phyloP scores from a whole-genome alignment of 768 basidiomycete genomes.

The Lepiota brunneoincarnata region DNA sequence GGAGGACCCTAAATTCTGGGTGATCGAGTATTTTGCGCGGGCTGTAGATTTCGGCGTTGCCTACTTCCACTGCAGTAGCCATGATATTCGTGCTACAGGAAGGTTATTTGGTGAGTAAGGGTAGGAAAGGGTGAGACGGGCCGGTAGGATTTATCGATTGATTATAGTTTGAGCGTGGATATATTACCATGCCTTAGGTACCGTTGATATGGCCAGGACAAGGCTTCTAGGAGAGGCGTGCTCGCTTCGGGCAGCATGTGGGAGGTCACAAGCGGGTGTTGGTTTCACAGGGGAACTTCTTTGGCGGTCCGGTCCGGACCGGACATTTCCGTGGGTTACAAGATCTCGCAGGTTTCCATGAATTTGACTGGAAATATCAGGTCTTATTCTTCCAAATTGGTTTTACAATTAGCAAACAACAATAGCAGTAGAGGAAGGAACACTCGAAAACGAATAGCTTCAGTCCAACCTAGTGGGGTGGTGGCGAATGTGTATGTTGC shows the following conservation, averaged over 20 bases:
- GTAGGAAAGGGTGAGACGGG: background rate
- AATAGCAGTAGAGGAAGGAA: background rate
- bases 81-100: conserved; percentile 16
- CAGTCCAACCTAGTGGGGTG: background rate
- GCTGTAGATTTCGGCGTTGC: conserved; percentile 47
- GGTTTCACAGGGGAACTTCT: no score
- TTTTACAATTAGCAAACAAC: conserved; percentile 10
- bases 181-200: conserved; percentile 4
- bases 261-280: no score
- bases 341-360: background rate
- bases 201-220: background rate
- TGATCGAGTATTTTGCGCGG: conserved; percentile 56
- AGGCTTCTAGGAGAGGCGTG: no score
- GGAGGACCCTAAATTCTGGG: conserved; percentile 52
- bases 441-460: background rate
- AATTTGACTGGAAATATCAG: background rate
- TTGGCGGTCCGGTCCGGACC: no score
- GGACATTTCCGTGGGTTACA: no score
- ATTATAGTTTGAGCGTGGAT: background rate
- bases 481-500: background rate
- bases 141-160: background rate
- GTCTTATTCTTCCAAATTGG: conserved; percentile 6
- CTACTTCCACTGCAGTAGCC: conserved; percentile 25
- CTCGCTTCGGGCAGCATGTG: no score
- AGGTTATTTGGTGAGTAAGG: background rate